Percentiles rank a stretch among this genome's conserved stretches.
These are phyloP conservation scores for Ophiocordyceps camponoti-rufipedis DNA, from an alignment of 2,329 filamentous ascomycete genomes.

Conservation along the genomic window DNA sequence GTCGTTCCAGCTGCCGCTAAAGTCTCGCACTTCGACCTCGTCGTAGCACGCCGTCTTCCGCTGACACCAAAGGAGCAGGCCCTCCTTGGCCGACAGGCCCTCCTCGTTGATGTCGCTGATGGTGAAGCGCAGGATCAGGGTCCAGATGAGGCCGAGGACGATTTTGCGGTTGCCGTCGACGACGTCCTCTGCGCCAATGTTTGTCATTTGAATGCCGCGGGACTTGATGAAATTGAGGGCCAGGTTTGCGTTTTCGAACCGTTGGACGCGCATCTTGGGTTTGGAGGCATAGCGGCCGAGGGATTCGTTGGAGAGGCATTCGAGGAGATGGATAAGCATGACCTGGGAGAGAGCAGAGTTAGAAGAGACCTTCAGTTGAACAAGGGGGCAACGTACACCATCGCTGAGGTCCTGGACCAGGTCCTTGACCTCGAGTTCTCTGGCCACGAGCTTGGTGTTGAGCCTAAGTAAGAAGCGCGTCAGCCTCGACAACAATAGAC, in stretches of 20 bases:
- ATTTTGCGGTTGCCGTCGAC: slow-evolving; percentile 97
- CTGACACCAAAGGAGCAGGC: slow-evolving; percentile 90
- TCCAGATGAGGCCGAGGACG: slow-evolving; percentile 94
- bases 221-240: slow-evolving; percentile 85
- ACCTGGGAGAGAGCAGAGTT: slow-evolving; percentile 35
- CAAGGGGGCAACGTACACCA: slow-evolving; percentile 46
- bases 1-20: slow-evolving; percentile 93
- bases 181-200: slow-evolving; percentile 95
- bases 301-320: slow-evolving; percentile 86
- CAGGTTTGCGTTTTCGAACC: slow-evolving; percentile 95
- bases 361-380: too few species aligned
- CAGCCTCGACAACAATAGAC: background rate
- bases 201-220: slow-evolving; percentile 88
- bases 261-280: slow-evolving; percentile 88
- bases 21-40: slow-evolving; percentile 88
- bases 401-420: slow-evolving; percentile 81
- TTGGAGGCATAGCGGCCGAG: slow-evolving; percentile 93
- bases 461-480: slow-evolving; percentile 39
- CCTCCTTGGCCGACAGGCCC: slow-evolving; percentile 94
- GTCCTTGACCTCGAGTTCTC: slow-evolving; percentile 67
- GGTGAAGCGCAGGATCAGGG: slow-evolving; percentile 89
- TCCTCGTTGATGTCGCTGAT: slow-evolving; percentile 98
- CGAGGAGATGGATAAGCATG: slow-evolving; percentile 87
- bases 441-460: slow-evolving; percentile 78
- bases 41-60: slow-evolving; percentile 97